Evolutionary conservation across 2,329 filamentous ascomycete species (phyloP).

Genomic region (Trichoderma oligosporum): DNA sequence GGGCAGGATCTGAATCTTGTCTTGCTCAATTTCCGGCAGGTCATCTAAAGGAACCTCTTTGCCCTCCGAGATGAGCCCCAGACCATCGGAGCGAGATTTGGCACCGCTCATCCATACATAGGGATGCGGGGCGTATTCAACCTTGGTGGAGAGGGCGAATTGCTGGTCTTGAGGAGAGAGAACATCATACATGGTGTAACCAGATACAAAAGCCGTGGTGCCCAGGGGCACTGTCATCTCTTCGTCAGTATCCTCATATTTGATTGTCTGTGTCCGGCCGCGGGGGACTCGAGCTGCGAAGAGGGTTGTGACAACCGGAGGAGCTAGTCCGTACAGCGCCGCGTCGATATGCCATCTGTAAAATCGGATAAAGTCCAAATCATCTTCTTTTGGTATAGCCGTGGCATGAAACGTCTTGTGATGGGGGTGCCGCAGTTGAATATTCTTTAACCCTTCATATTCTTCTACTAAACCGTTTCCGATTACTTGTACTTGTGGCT

Average conservation of each 20-base stretch:
- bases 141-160: conserved; percentile 61
- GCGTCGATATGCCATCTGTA: conserved; percentile 82
- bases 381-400: conserved; percentile 52
- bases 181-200: conserved; percentile 65
- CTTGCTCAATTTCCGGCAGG: conserved; percentile 61
- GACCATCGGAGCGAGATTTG: conserved; percentile 62
- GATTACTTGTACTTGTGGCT: conserved; percentile 72
- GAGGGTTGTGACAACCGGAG: conserved; percentile 68
- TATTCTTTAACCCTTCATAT: conserved; percentile 67
- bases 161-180: conserved; percentile 63
- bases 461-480: conserved; percentile 67
- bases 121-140: conserved; percentile 75
- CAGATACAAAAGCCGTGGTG: conserved; percentile 71
- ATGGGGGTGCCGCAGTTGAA: conserved; percentile 69
- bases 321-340: conserved; percentile 70
- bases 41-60: conserved; percentile 57
- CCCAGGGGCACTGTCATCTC: conserved; percentile 66
- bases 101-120: conserved; percentile 78
- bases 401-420: conserved; percentile 72
- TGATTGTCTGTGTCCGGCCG: conserved; percentile 61
- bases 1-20: conserved; percentile 67
- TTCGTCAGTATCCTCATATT: conserved; percentile 70
- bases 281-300: conserved; percentile 70
- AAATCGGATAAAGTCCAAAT: conserved; percentile 53
- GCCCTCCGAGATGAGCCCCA: conserved; percentile 66